A percentile compares a stretch with the other conserved stretches of the same genome.
Conservation (phyloP, 495 filamentous ascomycete genomes). For the Aspergillus conjunctus region DNA sequence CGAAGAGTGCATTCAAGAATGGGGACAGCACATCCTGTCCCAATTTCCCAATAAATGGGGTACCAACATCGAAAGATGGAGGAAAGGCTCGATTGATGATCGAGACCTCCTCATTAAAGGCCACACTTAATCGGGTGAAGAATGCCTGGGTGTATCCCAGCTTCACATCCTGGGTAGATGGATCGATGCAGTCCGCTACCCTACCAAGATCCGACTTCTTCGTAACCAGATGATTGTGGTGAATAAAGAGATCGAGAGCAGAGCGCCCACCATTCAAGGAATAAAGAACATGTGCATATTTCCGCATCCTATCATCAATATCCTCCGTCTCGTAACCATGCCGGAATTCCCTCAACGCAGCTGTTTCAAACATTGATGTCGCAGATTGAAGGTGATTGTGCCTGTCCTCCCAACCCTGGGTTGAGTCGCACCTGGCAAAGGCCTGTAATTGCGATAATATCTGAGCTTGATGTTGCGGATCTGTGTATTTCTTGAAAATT, state of each 20-base stretch:
- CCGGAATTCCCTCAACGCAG: conserved; percentile 87
- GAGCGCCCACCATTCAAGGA: conserved; percentile 79
- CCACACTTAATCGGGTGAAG: conserved; percentile 69
- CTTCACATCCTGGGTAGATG: conserved; percentile 57
- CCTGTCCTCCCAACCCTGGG: conserved; percentile 70
- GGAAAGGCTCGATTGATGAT: conserved; percentile 89
- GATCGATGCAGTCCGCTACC: conserved; percentile 80
- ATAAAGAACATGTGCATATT: conserved; percentile 84
- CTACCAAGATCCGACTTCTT: conserved; percentile 73
- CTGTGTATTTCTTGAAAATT: conserved; percentile 81
- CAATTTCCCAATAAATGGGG: conserved; percentile 77
- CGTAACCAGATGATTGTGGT: conserved; percentile 79
- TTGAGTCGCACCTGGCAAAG: conserved; percentile 80
- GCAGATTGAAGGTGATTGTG: conserved; percentile 72
- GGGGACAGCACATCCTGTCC: conserved; percentile 83
- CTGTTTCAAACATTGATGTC: conserved; percentile 83
- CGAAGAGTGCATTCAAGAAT: conserved; percentile 83
- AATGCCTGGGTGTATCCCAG: conserved; percentile 79
- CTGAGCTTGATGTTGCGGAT: conserved; percentile 85
- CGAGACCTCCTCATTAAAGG: conserved; percentile 81
- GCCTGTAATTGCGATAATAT: conserved; percentile 77
- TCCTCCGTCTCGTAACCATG: conserved; percentile 88
- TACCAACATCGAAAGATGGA: conserved; percentile 67
- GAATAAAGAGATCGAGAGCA: conserved; percentile 81
- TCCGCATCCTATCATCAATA: conserved; percentile 81